Base-by-base conservation (phyloP, 257 asterid species). In the Asclepias syriaca region DNA sequence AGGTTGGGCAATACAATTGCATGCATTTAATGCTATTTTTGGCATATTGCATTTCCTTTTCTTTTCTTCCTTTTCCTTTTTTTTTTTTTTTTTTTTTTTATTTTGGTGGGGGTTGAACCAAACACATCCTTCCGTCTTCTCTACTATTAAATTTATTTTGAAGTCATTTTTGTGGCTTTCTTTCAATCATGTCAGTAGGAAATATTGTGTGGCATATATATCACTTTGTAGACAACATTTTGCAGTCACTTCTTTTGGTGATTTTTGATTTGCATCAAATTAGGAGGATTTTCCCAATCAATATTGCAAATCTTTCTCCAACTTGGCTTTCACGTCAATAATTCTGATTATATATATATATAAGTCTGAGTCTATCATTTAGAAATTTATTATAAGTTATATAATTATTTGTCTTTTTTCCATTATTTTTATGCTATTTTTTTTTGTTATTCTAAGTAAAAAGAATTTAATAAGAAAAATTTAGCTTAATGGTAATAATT, bases 11-110 rank as follows among this genome's bases (percentile, higher is more conserved):
- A 27, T 18, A 11, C 56, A 43, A 43, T 63, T 73, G 69, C 73
- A 51, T 74, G 69, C 73, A 51, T 74, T 78, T 51, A 78, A 65
- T 74, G 79, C 77, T 65, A 15, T 57, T 34, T 70, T 74, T 74
- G 79, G 79, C 72, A 34, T 32, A 56, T 70, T 65, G 74, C 60
- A 46, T 24, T 24, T 24, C 27, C 24, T 43, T 43, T n/a, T n/a
- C n/a, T n/a, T n/a, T n/a, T n/a, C n/a, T n/a, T n/a, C n/a, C n/a
- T n/a, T n/a, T n/a, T n/a, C n/a, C n/a, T n/a, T n/a, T n/a, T n/a
- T n/a, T 43, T 1, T 8, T 43, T 43, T 40, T 39, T 7, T 39
- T 39, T 39, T 4, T 39, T 8, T 74, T 40, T 49, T 24, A 0
- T 24, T 24, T 24, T 24, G 27, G 27, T 24, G 27, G 45, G 59